Base-by-base conservation (phyloP, 352 stramenopile species). In the Plasmopara halstedii region DNA sequence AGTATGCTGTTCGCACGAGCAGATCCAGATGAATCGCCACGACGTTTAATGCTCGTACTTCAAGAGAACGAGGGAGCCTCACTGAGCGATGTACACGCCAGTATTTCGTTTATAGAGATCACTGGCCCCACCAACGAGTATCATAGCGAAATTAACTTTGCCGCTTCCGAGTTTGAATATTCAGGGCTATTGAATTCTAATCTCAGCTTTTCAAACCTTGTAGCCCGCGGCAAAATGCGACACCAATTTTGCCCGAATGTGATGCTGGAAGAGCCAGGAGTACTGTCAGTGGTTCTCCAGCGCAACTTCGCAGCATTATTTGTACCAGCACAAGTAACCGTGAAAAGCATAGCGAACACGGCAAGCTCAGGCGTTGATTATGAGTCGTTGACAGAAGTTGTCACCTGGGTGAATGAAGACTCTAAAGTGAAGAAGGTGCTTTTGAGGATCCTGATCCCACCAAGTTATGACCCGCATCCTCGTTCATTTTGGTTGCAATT, bases 401-500 rank as follows among this genome's bases (percentile, higher is more conserved):
- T 78, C 11, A 20, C 18, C 14, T 88, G 76, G 76, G 20, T 3
- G 6, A 66, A 72, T 15, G 50, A 36, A 6, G 65, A 78, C 11
- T 45, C n/a, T 7, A 31, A 50, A 0, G 44, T 55, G 26, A 85
- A 88, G 35, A 35, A 59, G 0, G 40, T 88, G 2, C 34, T 51
- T 0, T 4, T 91, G 20, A 61, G 27, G 10, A 66, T 91, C 6
- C 36, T 78, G 6, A 45, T 59, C 3, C 70, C 73, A 0, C 37
- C 44, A 9, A 46, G 19, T 29, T 82, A 77, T 17, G 75, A 77
- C 33, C 53, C 56, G 2, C 49, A 50, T 3, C 37, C 44, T 3
- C 69, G 70, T 3, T 68, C 53, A 10, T 81, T 88, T 15, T 69
- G 54, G 32, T 34, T 88, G 11, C 64, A 81, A 45, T 64, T 88